phyloP scores from a whole-genome alignment of 495 filamentous ascomycete genomes.

The Stereocaulon alpinum region DNA sequence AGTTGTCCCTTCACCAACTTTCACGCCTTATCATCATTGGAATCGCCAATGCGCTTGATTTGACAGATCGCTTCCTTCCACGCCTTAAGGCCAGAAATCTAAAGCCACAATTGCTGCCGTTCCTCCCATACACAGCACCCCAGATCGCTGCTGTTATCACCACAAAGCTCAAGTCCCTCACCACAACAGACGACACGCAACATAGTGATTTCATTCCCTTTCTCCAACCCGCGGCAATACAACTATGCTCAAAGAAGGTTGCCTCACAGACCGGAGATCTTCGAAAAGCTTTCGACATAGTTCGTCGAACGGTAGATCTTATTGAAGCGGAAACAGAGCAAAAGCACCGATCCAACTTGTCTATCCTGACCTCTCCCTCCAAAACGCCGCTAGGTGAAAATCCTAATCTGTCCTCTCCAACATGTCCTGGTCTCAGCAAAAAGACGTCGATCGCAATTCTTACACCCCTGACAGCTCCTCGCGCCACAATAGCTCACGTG shows the following conservation, averaged over 20 bases:
- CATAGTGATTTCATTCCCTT: conserved; percentile 60
- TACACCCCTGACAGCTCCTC: conserved; percentile 64
- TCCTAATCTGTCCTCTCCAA: conserved; percentile 55
- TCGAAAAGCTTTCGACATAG: conserved; percentile 90
- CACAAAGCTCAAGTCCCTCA: conserved; percentile 64
- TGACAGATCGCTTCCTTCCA: conserved; percentile 91
- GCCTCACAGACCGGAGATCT: conserved; percentile 88
- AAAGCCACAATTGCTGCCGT: conserved; percentile 80
- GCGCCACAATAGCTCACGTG: conserved; percentile 80
- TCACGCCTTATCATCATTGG: conserved; percentile 78
- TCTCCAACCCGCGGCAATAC: conserved; percentile 84
- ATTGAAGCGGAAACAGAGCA: conserved; percentile 69
- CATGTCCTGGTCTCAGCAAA: conserved; percentile 25
- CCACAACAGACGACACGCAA: conserved; percentile 34
- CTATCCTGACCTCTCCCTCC: conserved; percentile 34
- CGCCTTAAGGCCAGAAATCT: conserved; percentile 85
- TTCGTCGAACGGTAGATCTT: conserved; percentile 78
- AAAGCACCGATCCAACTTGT: conserved; percentile 32
- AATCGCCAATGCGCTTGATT: conserved; percentile 91
- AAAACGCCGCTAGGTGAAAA: conserved; percentile 56
- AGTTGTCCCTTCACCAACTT: conserved; percentile 72
- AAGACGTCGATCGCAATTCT: conserved; percentile 47
- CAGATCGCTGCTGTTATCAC: conserved; percentile 84
- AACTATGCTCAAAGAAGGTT: conserved; percentile 88
- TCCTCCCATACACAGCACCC: conserved; percentile 81